Conservation (phyloP, 148 eudicot genomes). For the Fagopyrum tataricum region DNA sequence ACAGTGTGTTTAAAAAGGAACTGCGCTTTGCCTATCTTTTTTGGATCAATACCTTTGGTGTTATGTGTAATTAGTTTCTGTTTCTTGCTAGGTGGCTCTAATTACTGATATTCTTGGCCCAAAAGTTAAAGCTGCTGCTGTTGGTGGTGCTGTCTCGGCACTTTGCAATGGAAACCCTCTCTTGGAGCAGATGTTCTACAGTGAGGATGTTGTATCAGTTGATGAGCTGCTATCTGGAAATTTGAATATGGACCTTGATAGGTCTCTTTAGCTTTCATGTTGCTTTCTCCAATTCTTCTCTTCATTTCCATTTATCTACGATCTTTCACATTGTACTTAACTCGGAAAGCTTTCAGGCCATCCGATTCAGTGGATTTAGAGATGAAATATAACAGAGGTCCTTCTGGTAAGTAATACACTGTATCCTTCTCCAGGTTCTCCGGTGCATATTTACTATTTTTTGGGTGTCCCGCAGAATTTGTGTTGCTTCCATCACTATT, state of each 20-base stretch:
- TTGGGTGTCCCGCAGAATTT: neutral
- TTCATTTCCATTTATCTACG: slow-evolving; percentile 4
- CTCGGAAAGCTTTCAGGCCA: slow-evolving; percentile 32
- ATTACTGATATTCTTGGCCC: slow-evolving; percentile 71
- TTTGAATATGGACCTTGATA: slow-evolving; percentile 34
- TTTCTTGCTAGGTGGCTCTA: slow-evolving; percentile 49
- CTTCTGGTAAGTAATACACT: slow-evolving; percentile 8
- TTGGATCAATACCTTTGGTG: neutral
- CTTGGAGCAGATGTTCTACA: slow-evolving; percentile 56
- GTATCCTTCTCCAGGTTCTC: slow-evolving; percentile 33
- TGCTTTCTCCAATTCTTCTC: neutral
- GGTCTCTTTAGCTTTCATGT: slow-evolving; percentile 25
- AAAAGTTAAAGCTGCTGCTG: slow-evolving; percentile 63
- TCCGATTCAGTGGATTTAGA: slow-evolving; percentile 31
- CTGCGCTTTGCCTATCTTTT: neutral
- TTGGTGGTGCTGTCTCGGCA: slow-evolving; percentile 69
- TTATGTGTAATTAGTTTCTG: neutral
- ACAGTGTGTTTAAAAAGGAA: neutral
- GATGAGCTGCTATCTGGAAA: slow-evolving; percentile 35
- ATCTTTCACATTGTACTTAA: neutral
- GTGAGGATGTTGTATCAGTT: slow-evolving; percentile 32
- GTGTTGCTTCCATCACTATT: neutral
- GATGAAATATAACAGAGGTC: slow-evolving; percentile 23
- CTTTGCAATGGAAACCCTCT: slow-evolving; percentile 72
- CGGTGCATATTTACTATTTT: neutral